Evolutionary conservation across 768 basidiomycete species (phyloP).

Genomic region (Lactarius tabidus): DNA sequence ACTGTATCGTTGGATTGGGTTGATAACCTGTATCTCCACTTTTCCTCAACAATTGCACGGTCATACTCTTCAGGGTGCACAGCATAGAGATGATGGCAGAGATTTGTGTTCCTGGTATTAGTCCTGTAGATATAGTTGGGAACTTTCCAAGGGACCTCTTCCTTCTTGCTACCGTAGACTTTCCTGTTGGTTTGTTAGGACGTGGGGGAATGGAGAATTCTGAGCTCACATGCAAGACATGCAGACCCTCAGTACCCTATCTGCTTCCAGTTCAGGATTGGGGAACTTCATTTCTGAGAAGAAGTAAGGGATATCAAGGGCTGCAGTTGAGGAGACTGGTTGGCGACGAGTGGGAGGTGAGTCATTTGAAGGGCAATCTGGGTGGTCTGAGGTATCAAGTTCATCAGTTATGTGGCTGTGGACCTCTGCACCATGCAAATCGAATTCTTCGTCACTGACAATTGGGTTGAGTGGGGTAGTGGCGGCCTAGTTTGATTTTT

Average conservation of each 20-base stretch:
- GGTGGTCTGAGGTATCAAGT: neutral
- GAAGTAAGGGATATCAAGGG: neutral
- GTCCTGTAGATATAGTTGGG: neutral
- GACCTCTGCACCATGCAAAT: neutral
- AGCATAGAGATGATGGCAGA: neutral
- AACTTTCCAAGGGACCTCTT: neutral
- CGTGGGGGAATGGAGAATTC: neutral
- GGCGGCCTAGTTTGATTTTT: too few species aligned
- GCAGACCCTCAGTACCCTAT: neutral
- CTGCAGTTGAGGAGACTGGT: too few species aligned
- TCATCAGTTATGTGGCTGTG: neutral
- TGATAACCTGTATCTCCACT: neutral
- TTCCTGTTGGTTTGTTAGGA: neutral
- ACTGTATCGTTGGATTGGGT: neutral
- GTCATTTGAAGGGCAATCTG: too few species aligned
- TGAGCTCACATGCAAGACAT: neutral
- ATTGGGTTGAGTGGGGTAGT: too few species aligned
- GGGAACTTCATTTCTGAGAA: neutral
- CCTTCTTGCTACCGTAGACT: neutral
- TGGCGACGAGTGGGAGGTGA: neutral
- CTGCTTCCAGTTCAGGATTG: too few species aligned
- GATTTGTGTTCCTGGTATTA: neutral
- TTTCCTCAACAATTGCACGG: neutral
- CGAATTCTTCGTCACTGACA: neutral
- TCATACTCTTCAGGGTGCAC: neutral